phyloP scores from a whole-genome alignment of 73 alveolate genomes.

The Breviolum minutum region DNA sequence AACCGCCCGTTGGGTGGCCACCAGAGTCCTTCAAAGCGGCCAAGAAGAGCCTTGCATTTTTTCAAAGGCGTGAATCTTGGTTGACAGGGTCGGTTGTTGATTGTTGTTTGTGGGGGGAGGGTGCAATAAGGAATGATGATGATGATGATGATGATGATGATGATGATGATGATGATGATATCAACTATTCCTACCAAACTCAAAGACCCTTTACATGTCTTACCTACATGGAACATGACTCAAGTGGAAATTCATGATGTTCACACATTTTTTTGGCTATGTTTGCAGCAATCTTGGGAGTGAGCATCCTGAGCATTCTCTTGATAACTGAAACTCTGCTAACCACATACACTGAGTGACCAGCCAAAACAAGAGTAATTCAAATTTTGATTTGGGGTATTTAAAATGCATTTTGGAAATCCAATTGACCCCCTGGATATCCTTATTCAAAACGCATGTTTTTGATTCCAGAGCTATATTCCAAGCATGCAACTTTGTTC shows the following conservation, averaged over 20 bases:
- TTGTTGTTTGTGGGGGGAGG: not conserved
- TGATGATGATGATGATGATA: no score
- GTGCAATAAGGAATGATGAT: not conserved
- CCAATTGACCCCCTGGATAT: no score
- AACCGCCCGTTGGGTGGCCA: not conserved
- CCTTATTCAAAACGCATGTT: no score
- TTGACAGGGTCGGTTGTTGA: not conserved
- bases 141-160: not conserved
- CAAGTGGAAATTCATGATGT: not conserved
- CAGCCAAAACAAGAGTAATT: no score
- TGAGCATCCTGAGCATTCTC: no score
- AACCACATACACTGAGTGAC: no score
- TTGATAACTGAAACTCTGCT: no score
- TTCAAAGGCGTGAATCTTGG: not conserved
- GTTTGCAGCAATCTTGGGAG: no score
- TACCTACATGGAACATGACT: not conserved
- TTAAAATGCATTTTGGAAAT: no score
- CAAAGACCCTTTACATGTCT: not conserved
- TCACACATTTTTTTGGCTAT: not conserved
- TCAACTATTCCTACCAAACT: not conserved
- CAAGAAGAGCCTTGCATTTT: constrained; percentile 10
- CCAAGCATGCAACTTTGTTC: no score
- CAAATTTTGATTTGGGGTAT: no score
- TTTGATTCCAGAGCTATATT: no score
- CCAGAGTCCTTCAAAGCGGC: not conserved